phyloP scores from a whole-genome alignment of 805 yeast species.

The Pichia cabralensis region DNA sequence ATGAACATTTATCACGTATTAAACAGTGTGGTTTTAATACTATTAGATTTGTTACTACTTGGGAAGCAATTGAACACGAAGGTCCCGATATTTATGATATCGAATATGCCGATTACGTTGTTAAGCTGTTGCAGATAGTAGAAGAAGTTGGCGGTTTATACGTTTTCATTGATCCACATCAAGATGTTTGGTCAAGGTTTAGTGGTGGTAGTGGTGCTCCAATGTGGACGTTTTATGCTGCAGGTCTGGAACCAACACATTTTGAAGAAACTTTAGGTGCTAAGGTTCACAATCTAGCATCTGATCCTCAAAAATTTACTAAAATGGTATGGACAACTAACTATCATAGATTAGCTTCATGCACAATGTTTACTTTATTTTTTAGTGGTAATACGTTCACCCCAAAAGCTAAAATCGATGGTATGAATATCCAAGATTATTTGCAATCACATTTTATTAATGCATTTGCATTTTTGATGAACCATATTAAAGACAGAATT shows the following conservation, averaged over 20 bases:
- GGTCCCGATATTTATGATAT: constrained; percentile 82
- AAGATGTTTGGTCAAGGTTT: constrained; percentile 87
- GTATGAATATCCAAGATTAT: constrained; percentile 66
- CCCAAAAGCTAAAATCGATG: constrained; percentile 66
- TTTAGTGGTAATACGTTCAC: constrained; percentile 71
- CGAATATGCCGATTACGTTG: constrained; percentile 62
- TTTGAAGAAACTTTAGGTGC: constrained; percentile 74
- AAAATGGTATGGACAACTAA: constrained; percentile 94
- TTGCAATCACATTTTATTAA: constrained; percentile 53
- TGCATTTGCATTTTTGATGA: constrained; percentile 41
- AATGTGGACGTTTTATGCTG: constrained; percentile 83
- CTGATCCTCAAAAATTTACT: constrained; percentile 41
- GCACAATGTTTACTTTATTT: constrained; percentile 78
- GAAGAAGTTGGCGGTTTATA: constrained; percentile 61
- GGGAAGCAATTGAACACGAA: constrained; percentile 88
- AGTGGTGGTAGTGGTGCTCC: constrained; percentile 94
- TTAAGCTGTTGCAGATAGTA: constrained; percentile 48
- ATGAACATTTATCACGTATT: constrained; percentile 55
- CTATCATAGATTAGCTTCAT: constrained; percentile 63
- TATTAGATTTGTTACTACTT: constrained; percentile 65
- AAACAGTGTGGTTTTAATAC: constrained; percentile 77
- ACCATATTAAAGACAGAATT: constrained; percentile 28
- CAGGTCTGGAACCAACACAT: constrained; percentile 73
- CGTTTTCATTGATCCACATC: constrained; percentile 82
- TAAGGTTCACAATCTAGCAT: constrained; percentile 51